A percentile compares a stretch with the other conserved stretches of the same genome.
Evolutionary conservation across 2,329 filamentous ascomycete genomes (phyloP).

Genomic region (Aspergillus fructus): DNA sequence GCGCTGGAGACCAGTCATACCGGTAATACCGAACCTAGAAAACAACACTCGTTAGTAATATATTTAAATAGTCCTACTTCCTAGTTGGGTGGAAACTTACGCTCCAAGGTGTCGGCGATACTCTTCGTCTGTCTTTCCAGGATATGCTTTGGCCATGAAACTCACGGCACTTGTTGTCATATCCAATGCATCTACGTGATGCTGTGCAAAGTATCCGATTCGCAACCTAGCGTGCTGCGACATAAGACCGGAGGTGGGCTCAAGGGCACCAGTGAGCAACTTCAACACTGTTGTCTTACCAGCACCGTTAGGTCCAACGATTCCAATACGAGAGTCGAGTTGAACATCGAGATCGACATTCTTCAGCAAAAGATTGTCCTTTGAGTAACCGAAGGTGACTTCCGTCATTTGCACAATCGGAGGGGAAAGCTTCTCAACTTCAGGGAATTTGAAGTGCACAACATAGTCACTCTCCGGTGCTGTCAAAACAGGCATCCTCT

Average conservation of each 20-base stretch:
- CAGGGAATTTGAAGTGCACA: conserved; percentile 95
- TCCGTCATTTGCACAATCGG: conserved; percentile 97
- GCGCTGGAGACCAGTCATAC: conserved; percentile 94
- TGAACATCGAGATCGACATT: conserved; percentile 96
- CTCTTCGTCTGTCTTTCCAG: conserved; percentile 90
- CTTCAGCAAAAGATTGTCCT: conserved; percentile 74
- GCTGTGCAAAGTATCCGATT: conserved; percentile 96
- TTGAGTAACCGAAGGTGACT: conserved; percentile 84
- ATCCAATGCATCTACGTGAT: conserved; percentile 95
- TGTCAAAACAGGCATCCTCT: conserved; percentile 91
- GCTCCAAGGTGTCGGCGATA: conserved; percentile 94
- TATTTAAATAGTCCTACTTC: not conserved
- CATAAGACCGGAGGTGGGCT: conserved; percentile 75
- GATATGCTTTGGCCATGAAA: conserved; percentile 93
- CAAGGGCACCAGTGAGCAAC: conserved; percentile 84
- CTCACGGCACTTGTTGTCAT: conserved; percentile 84
- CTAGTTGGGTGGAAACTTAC: conserved; percentile 51
- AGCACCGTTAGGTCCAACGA: conserved; percentile 98
- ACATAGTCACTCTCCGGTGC: conserved; percentile 90
- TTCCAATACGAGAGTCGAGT: conserved; percentile 95
- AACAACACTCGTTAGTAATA: conserved; percentile 3
- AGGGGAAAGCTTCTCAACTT: conserved; percentile 94
- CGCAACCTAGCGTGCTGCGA: conserved; percentile 84
- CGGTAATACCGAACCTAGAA: conserved; percentile 68
- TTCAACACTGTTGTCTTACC: conserved; percentile 99